Evolutionary conservation across 352 stramenopile genomes (phyloP), one percentile per base, ranked within the genome.

Genomic region (Phytopythium boreale): DNA sequence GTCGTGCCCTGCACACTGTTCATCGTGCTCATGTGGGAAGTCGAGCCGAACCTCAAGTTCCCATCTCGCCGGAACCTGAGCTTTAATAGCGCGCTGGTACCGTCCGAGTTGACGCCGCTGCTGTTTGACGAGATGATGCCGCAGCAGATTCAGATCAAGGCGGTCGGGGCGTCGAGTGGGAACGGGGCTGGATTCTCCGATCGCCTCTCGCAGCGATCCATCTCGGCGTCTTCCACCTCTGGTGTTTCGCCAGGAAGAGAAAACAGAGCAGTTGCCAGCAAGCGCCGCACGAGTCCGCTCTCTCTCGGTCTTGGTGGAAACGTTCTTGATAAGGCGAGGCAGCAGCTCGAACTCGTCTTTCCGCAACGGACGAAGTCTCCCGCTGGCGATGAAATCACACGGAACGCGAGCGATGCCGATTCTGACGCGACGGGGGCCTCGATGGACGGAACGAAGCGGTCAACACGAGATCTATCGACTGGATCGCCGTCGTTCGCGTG

Each of bases 21-120:
- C 61, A 64, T 95, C 1, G 68, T 90, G 50, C 68, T 95, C n/a
- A 93, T 95, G 87, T 92, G 83, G 83, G 79, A 95, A 31, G 84
- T 93, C 34, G 84, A 95, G 55, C 84, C 87, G 15, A 76, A 84
- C 44, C 65, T 92, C 36, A 76, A 88, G 60, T 78, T 93, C 47
- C 80, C 79, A 34, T 80, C 82, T 1, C 67, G 77, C 5, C 64
- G 81, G 24, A 82, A 77, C 37, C 75, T 82, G 37, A 89, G 78
- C 43, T 74, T 81, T 46, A 76, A 72, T 29, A 75, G 70, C 22
- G 65, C 60, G 24, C 47, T 68, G 24, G 58, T 70, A 8, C 69
- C 68, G 41, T 74, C 73, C 2, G 74, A 89, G 66, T 71, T 78
- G 6, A 89, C 79, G 31, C 83, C 81, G 27, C 64, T 89, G 56